Conservation (phyloP, 805 yeast genomes). For the Ogataea populi-albae region DNA sequence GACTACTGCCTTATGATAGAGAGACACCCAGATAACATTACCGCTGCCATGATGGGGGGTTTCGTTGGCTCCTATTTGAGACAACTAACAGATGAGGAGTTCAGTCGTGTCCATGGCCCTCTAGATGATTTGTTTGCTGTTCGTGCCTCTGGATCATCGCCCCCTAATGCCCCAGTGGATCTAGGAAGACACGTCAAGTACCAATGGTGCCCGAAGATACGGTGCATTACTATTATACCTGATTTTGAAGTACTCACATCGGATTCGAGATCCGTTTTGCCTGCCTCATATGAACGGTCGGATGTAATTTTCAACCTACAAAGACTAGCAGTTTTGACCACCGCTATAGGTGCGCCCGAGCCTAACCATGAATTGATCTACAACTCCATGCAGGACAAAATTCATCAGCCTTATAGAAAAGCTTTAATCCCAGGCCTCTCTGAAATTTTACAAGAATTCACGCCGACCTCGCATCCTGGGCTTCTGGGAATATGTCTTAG, state of each 20-base stretch:
- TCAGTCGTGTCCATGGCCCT: slow-evolving; percentile 76
- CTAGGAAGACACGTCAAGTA: slow-evolving; percentile 89
- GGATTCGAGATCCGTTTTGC: slow-evolving; percentile 84
- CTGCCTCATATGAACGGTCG: slow-evolving; percentile 67
- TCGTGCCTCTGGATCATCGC: slow-evolving; percentile 70
- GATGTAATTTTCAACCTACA: slow-evolving; percentile 93
- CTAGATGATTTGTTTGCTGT: slow-evolving; percentile 80
- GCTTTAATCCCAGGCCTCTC: slow-evolving; percentile 87
- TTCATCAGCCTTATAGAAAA: slow-evolving; percentile 97
- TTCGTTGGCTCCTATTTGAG: slow-evolving; percentile 93
- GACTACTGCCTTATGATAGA: slow-evolving; percentile 97
- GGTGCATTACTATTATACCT: slow-evolving; percentile 90
- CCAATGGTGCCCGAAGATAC: slow-evolving; percentile 75
- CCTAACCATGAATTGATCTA: slow-evolving; percentile 82
- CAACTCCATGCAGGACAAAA: slow-evolving; percentile 93
- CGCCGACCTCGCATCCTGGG: slow-evolving; percentile 81
- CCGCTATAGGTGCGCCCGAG: slow-evolving; percentile 76
- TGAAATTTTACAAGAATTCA: slow-evolving; percentile 73
- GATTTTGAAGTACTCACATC: slow-evolving; percentile 94
- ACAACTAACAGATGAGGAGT: slow-evolving; percentile 70
- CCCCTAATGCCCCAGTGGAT: slow-evolving; percentile 70
- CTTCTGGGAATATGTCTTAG: slow-evolving; percentile 90
- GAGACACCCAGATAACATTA: slow-evolving; percentile 96
- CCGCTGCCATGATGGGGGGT: slow-evolving; percentile 99
- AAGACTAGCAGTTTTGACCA: slow-evolving; percentile 86